Base-by-base conservation (phyloP, 192 early-diverging fungal species). In the Glomus cerebriforme region DNA sequence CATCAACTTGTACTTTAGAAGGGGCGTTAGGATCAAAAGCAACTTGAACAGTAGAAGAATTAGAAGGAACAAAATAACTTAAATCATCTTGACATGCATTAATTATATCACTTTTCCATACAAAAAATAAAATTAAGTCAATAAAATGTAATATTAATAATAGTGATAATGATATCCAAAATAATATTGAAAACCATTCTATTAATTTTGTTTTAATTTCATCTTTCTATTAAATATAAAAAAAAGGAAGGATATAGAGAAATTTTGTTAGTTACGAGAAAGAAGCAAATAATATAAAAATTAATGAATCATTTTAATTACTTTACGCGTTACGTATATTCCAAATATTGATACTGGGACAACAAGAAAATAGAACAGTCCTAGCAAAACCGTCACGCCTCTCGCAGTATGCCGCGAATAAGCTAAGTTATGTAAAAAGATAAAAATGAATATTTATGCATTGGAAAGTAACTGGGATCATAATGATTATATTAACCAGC, bases 121-220 rank as follows among this genome's bases (percentile, higher is more conserved):
- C 13, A 29, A 49, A 72, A n/a, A 35, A 27, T 29, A 72, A 54
- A 72, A 49, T 29, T 29, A 58, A 72, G 7, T 72, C 39, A 17
- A 49, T 54, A 10, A 72, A 54, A 17, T 72, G 43, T 54, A 72
- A 54, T 22, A 72, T 13, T 31, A 72, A 47, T 13, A 72, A 43
- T 29, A 72, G 12, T 5, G 10, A 27, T 49, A 72, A 3, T 29
- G 70, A 45, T 4, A 43, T 13, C 70, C 70, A 54, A 54, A 22
- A 72, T 54, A 72, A 49, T 49, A 4, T n/a, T 54, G 70, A 72
- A 47, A 72, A 72, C 12, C 27, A 35, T 22, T 35, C 1, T 35
- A 22, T 32, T 64, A 22, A 31, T 17, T 13, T 64, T 60, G 19
- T 19, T 7, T 60, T 60, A 6, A 60, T 24, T 32, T 31, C 5